These are phyloP conservation scores for Vanrija pseudolonga DNA, from an alignment of 1,284 basidiomycete genomes.

Conservation along the genomic window DNA sequence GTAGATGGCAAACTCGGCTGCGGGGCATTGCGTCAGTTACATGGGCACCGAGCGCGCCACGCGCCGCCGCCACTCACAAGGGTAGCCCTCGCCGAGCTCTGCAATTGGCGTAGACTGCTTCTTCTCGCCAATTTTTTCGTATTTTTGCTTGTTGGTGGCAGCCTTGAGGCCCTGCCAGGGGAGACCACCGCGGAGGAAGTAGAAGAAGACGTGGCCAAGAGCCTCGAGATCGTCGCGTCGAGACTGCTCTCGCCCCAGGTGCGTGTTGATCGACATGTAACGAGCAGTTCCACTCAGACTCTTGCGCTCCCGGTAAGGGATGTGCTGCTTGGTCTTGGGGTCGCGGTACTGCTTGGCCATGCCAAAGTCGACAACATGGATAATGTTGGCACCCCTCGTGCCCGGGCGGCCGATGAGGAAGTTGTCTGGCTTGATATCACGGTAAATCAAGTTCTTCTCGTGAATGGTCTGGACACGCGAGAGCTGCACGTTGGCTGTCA, in stretches of 20 bases:
- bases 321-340: slow-evolving; percentile 98
- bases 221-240: slow-evolving; percentile 95
- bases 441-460: slow-evolving; percentile 99
- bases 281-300: slow-evolving; percentile 97
- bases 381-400: slow-evolving; percentile 98
- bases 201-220: slow-evolving; percentile 92
- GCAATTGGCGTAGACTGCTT: slow-evolving; percentile 91
- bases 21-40: slow-evolving; percentile 1
- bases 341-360: slow-evolving; percentile 99
- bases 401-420: slow-evolving; percentile 82
- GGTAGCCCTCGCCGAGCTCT: slow-evolving; percentile 87
- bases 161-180: slow-evolving; percentile 99
- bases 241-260: slow-evolving; percentile 94
- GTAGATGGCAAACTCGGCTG: slow-evolving; percentile 91
- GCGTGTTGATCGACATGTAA: slow-evolving; percentile 99
- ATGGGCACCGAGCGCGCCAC: background rate
- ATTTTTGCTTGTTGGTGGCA: slow-evolving; percentile 99
- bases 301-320: slow-evolving; percentile 99
- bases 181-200: slow-evolving; percentile 92
- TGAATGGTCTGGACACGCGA: slow-evolving; percentile 99
- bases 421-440: slow-evolving; percentile 99
- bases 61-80: slow-evolving; percentile 60
- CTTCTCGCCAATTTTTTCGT: slow-evolving; percentile 99
- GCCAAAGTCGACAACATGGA: slow-evolving; percentile 99
- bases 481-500: slow-evolving; percentile 44